A percentile compares a stretch with the other conserved stretches of the same genome.
Evolutionary conservation across 768 basidiomycete genomes (phyloP).

Genomic region (Suillus luteus): DNA sequence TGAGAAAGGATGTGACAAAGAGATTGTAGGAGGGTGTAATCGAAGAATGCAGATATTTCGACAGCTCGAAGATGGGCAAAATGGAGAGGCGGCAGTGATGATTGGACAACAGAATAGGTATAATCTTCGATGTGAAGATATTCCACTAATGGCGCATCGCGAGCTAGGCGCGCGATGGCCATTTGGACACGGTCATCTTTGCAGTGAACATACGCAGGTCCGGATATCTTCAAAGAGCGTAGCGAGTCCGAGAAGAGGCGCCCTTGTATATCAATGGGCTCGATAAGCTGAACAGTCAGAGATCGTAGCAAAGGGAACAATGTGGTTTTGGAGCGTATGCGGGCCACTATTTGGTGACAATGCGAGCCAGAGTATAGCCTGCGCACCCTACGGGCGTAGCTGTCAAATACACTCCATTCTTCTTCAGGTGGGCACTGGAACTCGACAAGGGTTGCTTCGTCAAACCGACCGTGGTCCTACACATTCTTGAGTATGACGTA

Average conservation of each 20-base stretch:
- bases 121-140: conserved; percentile 10
- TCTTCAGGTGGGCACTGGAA: conserved; percentile 16
- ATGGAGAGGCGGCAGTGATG: not conserved
- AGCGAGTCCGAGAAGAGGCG: conserved; percentile 20
- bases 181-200: conserved; percentile 21
- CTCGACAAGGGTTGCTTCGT: conserved; percentile 9
- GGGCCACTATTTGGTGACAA: conserved; percentile 13
- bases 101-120: not conserved
- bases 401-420: conserved; percentile 20
- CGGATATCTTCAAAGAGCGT: conserved; percentile 15
- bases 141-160: conserved; percentile 19
- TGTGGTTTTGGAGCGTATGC: not conserved
- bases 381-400: conserved; percentile 20
- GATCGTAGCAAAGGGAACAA: conserved; percentile 4
- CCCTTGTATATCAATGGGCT: not conserved
- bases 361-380: conserved; percentile 9
- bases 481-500: not conserved
- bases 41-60: conserved; percentile 4
- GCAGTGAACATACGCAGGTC: conserved; percentile 16
- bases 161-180: conserved; percentile 19
- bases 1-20: conserved; percentile 6
- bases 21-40: not conserved
- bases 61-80: conserved; percentile 1
- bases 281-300: not conserved
- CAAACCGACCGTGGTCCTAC: not conserved